Evolutionary conservation across 2,329 filamentous ascomycete species (phyloP), one percentile per base, ranked within the genome.

Genomic region (Trichophyton mentagrophytes): DNA sequence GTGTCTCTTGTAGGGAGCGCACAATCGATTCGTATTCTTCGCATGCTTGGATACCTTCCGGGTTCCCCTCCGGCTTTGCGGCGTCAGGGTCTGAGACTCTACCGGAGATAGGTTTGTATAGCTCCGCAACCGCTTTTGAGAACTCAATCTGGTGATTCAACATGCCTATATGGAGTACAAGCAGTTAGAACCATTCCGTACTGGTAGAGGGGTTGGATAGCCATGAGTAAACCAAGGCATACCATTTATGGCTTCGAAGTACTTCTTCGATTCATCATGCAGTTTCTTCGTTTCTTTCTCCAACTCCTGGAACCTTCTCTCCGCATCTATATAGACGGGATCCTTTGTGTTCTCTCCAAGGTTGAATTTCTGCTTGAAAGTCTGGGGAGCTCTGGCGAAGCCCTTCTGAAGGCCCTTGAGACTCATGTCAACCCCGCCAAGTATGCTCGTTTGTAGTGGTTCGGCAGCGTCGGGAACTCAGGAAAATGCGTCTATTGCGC

Each of bases 91-190:
- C 93, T 53, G 92, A 97, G 75, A 95, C 83, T 71, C 93, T 88
- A 60, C 93, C 93, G 60, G 92, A 96, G 69, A 99, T 99, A 67
- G 93, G 93, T 73, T 95, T 95, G 81, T 99, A 99, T 69, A 99
- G 87, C 75, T 99, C 93, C 65, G 88, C 87, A 79, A 96, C 92
- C 66, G 91, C 89, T 77, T 96, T 85, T 68, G 92, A 96, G 78
- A 99, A 99, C 73, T 95, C 92, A 76, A 99, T 97, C 78, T 99
- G 93, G 77, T 97, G 91, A 71, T 80, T 84, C 69, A 99, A 83
- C 93, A 99, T 99, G 80, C 88, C 82, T 85, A 20, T 57, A 42
- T 40, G 30, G 5, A 20, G 36, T 25, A 47, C 22, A 1, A 5
- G 17, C 9, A 25, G 55, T 59, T 7, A n/a, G 22, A 17, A 49